Evolutionary conservation across 2,329 filamentous ascomycete species (phyloP), one percentile per base, ranked within the genome.

Genomic region (Emmonsia crescens): DNA sequence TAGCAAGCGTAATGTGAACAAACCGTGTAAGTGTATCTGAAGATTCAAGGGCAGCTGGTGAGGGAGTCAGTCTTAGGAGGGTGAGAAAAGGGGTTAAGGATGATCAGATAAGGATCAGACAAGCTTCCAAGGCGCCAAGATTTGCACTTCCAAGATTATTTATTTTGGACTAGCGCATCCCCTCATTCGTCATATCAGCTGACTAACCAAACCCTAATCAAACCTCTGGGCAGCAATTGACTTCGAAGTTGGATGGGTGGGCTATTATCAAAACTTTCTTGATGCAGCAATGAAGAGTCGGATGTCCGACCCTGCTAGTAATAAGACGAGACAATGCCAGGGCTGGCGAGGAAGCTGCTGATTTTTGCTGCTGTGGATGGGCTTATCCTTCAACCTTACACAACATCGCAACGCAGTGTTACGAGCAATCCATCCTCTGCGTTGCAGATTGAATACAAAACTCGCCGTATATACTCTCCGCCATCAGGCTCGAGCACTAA

Each of bases 351-450:
- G 72, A 95, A 94, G 76, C 78, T 96, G 61, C 73, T 91, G 66
- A 85, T 96, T 67, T 87, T 87, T 74, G 90, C 91, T 61, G 86
- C 90, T 31, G 84, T 87, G 60, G 91, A 96, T 70, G 91, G 91
- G 62, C 81, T 96, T 59, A 79, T 96, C 65, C 81, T 96, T 52
- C 89, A 94, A 69, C 87, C 89, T 31, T 77, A 88, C 36, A 80
- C 83, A 21, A 85, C 69, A 64, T 71, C 70, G 55, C 66, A 70
- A 59, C 73, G 74, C 55, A 67, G 69, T 71, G 78, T 67, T 73
- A 85, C 69, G 73, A 75, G 70, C 82, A 85, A 70, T 81, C 60
- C 55, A 16, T 49, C 59, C 24, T 79, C 82, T 63, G 80, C 85
- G 27, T 79, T 91, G 60, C 85, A 84, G 68, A 82, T 96, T 65